phyloP scores from a whole-genome alignment of 495 filamentous ascomycete genomes.

The Neohortaea acidophila region DNA sequence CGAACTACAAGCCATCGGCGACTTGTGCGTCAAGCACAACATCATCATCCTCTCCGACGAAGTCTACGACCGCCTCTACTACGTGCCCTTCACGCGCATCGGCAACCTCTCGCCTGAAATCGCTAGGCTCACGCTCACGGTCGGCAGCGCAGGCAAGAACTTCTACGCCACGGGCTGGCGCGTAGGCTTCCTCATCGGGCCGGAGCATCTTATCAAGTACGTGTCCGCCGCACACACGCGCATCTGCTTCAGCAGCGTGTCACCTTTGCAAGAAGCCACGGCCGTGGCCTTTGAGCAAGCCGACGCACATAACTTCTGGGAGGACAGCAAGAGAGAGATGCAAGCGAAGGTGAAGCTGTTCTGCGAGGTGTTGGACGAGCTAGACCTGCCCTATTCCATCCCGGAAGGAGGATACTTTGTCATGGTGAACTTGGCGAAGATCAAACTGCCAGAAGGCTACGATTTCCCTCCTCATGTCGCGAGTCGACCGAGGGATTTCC shows the following conservation, averaged over 20 bases:
- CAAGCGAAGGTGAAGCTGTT: conserved; percentile 73
- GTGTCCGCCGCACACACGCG: conserved; percentile 84
- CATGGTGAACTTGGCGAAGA: conserved; percentile 74
- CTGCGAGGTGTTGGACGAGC: conserved; percentile 75
- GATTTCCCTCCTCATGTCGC: conserved; percentile 79
- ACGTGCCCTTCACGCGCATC: conserved; percentile 84
- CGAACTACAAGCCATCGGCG: conserved; percentile 74
- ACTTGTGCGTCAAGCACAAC: conserved; percentile 82
- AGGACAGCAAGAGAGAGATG: conserved; percentile 71
- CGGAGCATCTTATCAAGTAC: conserved; percentile 76
- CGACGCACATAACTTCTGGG: conserved; percentile 75
- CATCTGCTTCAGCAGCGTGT: conserved; percentile 90
- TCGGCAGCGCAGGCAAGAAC: conserved; percentile 91
- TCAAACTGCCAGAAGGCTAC: conserved; percentile 66
- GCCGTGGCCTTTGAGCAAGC: conserved; percentile 90
- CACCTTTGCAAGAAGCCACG: conserved; percentile 88
- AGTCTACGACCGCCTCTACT: conserved; percentile 89
- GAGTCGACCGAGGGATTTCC: conserved; percentile 75
- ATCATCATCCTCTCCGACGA: conserved; percentile 94
- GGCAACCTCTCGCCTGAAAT: conserved; percentile 79
- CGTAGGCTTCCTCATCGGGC: conserved; percentile 88
- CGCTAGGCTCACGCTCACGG: conserved; percentile 72
- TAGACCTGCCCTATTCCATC: conserved; percentile 79
- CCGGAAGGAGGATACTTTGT: conserved; percentile 97
- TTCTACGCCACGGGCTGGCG: conserved; percentile 97